Conservation (phyloP, 2,329 filamentous ascomycete species). For the Exophiala viscosa region DNA sequence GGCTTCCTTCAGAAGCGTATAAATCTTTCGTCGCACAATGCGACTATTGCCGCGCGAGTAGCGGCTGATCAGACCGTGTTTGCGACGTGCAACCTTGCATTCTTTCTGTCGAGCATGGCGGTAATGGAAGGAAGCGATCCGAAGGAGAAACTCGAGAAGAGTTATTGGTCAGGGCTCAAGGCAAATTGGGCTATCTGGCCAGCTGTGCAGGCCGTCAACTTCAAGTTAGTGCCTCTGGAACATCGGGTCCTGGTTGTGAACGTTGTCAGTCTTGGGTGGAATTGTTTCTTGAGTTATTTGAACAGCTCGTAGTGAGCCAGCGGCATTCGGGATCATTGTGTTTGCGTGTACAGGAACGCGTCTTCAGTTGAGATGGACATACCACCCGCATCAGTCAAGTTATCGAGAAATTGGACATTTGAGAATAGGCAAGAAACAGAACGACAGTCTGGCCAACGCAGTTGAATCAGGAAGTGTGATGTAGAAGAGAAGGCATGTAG, state of each 20-base stretch:
- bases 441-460: no score
- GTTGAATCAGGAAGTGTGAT: background rate
- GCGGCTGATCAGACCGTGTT: slow-evolving; percentile 77
- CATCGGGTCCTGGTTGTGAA: slow-evolving; percentile 85
- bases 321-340: background rate
- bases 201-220: slow-evolving; percentile 78
- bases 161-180: slow-evolving; percentile 67
- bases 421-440: no score
- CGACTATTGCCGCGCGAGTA: slow-evolving; percentile 73
- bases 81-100: slow-evolving; percentile 74
- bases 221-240: slow-evolving; percentile 78
- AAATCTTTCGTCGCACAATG: slow-evolving; percentile 59
- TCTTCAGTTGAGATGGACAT: background rate
- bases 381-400: background rate
- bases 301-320: slow-evolving; percentile 40
- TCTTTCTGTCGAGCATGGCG: slow-evolving; percentile 82
- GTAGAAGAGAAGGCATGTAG: background rate
- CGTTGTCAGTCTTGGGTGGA: slow-evolving; percentile 66
- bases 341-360: background rate
- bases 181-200: slow-evolving; percentile 92
- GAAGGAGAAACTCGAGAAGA: slow-evolving; percentile 66
- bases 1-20: slow-evolving; percentile 70
- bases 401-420: background rate
- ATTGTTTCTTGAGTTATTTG: slow-evolving; percentile 56
- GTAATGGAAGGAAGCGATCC: slow-evolving; percentile 67